Evolutionary conservation across 2,329 filamentous ascomycete species (phyloP), one percentile per base, ranked within the genome.

Genomic region (Fusarium caatingaense): DNA sequence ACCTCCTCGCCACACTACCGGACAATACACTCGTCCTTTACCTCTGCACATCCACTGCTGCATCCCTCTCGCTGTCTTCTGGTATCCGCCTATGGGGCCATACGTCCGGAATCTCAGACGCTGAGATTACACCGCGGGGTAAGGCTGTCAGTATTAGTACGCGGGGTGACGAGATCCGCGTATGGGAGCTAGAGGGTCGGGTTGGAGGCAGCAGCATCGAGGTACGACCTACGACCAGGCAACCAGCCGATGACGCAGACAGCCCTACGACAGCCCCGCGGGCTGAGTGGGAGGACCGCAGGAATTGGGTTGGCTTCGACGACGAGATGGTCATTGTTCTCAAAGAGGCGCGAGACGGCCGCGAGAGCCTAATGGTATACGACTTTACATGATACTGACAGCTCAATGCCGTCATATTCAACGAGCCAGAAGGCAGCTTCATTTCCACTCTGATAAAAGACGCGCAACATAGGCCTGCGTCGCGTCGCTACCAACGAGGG

Each of bases 271-370:
- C 44, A 13, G 47, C 56, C 6, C 45, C 64, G 56, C 56, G 66
- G n/a, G 57, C 73, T 30, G 74, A 77, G 41, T 82, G 81, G 78
- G 82, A 86, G 37, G 84, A 85, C 61, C 78, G 80, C 50, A 81
- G 84, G 63, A 87, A 87, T 54, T 95, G 92, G 88, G 89, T 97
- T 11, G 93, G 93, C 0, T 97, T 97, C 74, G 93, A 97, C 75
- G 93, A 97, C 45, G 93, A 97, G 79, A 93, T 93, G 81, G 92
- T 97, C n/a, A 90, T 97, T 66, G 89, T 97, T 44, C 83, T 97
- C 53, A 91, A 92, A 69, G 92, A 95, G 80, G 87, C 88, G 68
- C 79, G 82, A 27, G 83, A 87, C 27, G 92, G 92, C 2, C 86
- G 86, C 41, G 92, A 95, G 76, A 89, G 91, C 65, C 79, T 97